Base-by-base conservation (phyloP, 805 yeast species). In the Metschnikowia borealis region DNA sequence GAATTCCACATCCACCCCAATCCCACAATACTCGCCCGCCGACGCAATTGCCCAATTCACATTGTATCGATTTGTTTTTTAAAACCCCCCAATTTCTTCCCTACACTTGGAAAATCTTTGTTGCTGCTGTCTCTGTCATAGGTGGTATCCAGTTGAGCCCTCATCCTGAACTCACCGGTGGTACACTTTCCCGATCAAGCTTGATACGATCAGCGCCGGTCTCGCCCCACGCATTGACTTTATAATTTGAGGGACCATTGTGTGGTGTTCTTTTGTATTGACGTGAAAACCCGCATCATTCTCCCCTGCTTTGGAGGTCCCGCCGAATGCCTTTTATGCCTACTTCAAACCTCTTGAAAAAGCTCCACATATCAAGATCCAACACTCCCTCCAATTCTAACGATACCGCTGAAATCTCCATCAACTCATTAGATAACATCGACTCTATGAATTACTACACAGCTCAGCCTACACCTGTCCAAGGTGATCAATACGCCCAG, bases 361-460 rank as follows among this genome's bases (percentile, higher is more conserved):
- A 57, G 41, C 60, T 57, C 34, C 61, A 57, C 35, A 52, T 57
- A 36, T 44, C 56, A 29, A 50, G 53, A 38, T 48, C 34, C 39
- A 50, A 48, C 44, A 42, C 39, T n/a, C 32, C 38, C 40, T 34
- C 49, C 51, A 32, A 54, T 1, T 29, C 26, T 7, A 38, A 26
- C 41, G 40, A 38, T n/a, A 34, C 39, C 15, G 14, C 55, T n/a
- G 51, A 43, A 32, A 48, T 47, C 13, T 51, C 55, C 29, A 49
- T 47, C 43, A 51, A 55, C 36, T 40, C 54, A 29, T 46, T 46
- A 36, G 54, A 44, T 34, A 53, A 54, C 37, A 53, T 51, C 31
- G 42, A 50, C 20, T 50, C 47, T 6, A 56, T 56, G 60, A 53
- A 50, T 48, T 56, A 55, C 49, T 45, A 49, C 45, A 36, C 49